Evolutionary conservation across 75 land plant genomes (phyloP).

Genomic region (Ceratopteris richardii): DNA sequence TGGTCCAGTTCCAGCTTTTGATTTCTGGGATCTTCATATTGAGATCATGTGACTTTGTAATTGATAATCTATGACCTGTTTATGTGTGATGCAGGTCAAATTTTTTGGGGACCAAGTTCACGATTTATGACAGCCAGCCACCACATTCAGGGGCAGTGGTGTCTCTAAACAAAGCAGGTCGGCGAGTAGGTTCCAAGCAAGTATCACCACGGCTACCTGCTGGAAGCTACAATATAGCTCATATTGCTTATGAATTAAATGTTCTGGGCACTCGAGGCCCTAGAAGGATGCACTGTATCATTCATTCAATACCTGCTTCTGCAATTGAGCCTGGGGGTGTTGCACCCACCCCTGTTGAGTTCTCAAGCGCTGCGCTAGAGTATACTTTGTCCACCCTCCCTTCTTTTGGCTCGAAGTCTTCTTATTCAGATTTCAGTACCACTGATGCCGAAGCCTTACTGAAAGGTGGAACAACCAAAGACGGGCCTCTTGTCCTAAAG

Average conservation of each 20-base stretch:
- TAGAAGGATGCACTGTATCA: slow-evolving; percentile 42
- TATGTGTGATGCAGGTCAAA: slow-evolving; percentile 11
- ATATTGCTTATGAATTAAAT: slow-evolving; percentile 53
- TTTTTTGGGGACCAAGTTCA: slow-evolving; percentile 43
- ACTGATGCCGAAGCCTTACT: slow-evolving; percentile 1
- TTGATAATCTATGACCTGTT: background rate
- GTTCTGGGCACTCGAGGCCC: slow-evolving; percentile 62
- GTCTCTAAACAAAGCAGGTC: slow-evolving; percentile 32
- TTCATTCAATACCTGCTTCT: slow-evolving; percentile 52
- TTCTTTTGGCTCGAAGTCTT: background rate
- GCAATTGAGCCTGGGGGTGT: slow-evolving; percentile 33
- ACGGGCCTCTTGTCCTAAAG: slow-evolving; percentile 29
- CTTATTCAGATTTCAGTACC: background rate
- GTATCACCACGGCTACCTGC: slow-evolving; percentile 52
- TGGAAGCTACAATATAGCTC: slow-evolving; percentile 49
- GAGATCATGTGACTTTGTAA: too few relatives aligned
- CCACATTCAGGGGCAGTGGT: slow-evolving; percentile 26
- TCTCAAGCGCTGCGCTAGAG: background rate
- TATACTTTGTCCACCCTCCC: background rate
- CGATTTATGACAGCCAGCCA: slow-evolving; percentile 44
- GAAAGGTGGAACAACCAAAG: slow-evolving; percentile 11
- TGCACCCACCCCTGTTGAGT: slow-evolving; percentile 36
- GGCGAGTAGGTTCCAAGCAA: slow-evolving; percentile 35
- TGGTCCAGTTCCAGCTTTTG: background rate
- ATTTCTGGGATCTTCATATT: background rate